Evolutionary conservation across 2,329 filamentous ascomycete genomes (phyloP), one percentile per base, ranked within the genome.

Genomic region (Chalaropsis ovoidea): DNA sequence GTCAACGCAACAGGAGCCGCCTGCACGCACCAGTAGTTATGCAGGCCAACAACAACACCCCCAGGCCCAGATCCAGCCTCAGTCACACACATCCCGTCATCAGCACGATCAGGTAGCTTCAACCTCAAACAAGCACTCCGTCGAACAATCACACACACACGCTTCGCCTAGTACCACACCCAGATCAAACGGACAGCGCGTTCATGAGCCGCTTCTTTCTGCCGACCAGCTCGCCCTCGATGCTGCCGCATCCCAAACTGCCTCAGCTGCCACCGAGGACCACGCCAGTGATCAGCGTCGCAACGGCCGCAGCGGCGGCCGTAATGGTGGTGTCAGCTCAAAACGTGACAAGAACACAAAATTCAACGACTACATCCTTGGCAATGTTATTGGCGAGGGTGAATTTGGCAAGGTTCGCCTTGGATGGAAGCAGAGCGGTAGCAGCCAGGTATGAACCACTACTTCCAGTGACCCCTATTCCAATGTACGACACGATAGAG

Each of bases 321-420:
- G 65, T 45, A 66, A 66, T 17, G 47, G 7, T 15, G 65, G 49
- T n/a, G 42, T 47, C 15, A 61, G 39, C 43, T 62, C 54, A 31
- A 81, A 80, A 69, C 73, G 77, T 45, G 80, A 86, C 70, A 96
- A 95, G 78, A 85, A 77, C 10, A 91, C 88, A 52, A 92, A 90
- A 70, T 97, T 99, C 74, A 93, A 93, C 68, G 91, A 96, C 69
- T 99, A 97, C 75, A 90, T 95, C 68, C 82, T 99, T 2, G 94
- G 94, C 43, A 93, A 96, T 75, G 97, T 93, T 1, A 87, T 99
- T 62, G 94, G 94, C 62, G 94, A 99, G 78, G 94, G 94, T 68
- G 94, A 99, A 76, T 99, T 99, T 74, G 94, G 94, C 70, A 99
- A 99, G 75, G 94, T 99, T 71, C 97, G 96, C 76, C 85, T 97